Conservation (phyloP, 176 grass and related monocot genomes). For the Pontederia crassipes region DNA sequence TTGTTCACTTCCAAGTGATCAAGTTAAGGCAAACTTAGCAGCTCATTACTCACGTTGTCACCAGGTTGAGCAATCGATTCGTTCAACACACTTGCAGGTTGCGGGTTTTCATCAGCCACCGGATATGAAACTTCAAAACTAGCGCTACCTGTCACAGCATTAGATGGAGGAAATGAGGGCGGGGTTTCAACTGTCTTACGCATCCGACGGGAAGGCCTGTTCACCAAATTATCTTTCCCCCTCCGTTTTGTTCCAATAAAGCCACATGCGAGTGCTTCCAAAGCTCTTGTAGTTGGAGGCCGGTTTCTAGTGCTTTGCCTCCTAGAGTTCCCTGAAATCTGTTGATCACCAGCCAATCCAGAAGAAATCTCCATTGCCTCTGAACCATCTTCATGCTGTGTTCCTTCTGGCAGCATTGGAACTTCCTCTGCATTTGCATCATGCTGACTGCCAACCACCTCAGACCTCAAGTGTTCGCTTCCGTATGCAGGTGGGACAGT, state of each 20-base stretch:
- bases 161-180: not conserved
- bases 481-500: no score
- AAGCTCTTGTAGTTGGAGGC: constrained; percentile 60
- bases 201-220: constrained; percentile 27
- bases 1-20: not conserved
- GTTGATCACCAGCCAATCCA: constrained; percentile 20
- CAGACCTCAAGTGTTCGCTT: not conserved
- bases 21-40: not conserved
- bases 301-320: constrained; percentile 77
- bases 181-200: constrained; percentile 26
- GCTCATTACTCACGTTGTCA: not conserved
- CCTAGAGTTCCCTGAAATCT: constrained; percentile 23
- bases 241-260: constrained; percentile 67
- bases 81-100: no score
- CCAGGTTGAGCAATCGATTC: not conserved
- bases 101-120: not conserved
- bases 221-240: constrained; percentile 19
- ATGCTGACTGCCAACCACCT: constrained; percentile 20
- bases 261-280: constrained; percentile 78
- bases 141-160: no score
- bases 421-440: constrained; percentile 23
- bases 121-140: not conserved
- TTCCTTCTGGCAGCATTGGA: constrained; percentile 13
- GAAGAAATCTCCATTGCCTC: constrained; percentile 11
- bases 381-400: constrained; percentile 1